phyloP scores from a whole-genome alignment of 2,329 filamentous ascomycete genomes.

The Diaporthe helianthi region DNA sequence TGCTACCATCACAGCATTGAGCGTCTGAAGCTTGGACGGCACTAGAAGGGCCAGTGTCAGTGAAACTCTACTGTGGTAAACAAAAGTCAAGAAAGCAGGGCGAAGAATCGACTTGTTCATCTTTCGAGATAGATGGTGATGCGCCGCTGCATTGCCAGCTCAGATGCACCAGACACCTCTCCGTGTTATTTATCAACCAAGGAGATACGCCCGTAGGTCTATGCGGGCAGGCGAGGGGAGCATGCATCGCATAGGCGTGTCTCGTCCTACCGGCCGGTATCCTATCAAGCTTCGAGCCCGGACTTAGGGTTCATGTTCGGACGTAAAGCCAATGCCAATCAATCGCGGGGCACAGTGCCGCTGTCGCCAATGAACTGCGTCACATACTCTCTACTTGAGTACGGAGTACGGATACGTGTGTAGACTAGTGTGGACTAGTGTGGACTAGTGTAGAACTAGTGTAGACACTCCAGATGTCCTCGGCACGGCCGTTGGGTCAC shows the following conservation, averaged over 20 bases:
- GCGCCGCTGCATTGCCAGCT: constrained; percentile 14
- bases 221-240: neutral
- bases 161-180: neutral
- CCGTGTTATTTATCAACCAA: neutral
- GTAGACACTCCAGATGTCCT: neutral
- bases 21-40: neutral
- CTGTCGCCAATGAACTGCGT: no score
- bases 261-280: constrained; percentile 6
- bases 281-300: constrained; percentile 14
- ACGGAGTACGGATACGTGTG: no score
- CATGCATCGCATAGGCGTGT: constrained; percentile 2
- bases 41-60: neutral
- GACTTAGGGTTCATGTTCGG: constrained; percentile 16
- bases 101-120: neutral
- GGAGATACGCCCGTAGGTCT: neutral
- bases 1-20: neutral
- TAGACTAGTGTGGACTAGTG: no score
- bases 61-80: constrained; percentile 23
- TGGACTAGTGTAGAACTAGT: no score
- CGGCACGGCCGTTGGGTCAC: constrained; percentile 20
- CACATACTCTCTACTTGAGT: no score
- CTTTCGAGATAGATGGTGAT: neutral
- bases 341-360: no score
- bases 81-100: neutral
- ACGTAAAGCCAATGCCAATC: neutral